These are phyloP conservation scores for Zasmidium cellare DNA, from an alignment of 2,329 filamentous ascomycete genomes.

Conservation along the genomic window DNA sequence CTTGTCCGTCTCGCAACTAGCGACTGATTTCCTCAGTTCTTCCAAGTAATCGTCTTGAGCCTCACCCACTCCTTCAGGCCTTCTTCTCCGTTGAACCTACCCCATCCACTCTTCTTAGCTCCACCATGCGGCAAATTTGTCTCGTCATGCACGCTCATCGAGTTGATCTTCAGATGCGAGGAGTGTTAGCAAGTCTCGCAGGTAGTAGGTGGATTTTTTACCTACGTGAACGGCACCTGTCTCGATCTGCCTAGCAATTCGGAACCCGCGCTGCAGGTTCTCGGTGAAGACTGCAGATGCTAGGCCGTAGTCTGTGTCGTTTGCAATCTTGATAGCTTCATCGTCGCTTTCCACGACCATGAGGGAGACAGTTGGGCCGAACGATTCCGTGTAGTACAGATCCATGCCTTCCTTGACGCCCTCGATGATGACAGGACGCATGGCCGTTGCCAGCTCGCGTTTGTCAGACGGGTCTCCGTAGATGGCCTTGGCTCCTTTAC, in stretches of 20 bases:
- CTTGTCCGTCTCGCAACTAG: no score
- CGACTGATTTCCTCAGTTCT: no score
- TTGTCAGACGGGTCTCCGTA: slow-evolving; percentile 43
- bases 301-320: slow-evolving; percentile 78
- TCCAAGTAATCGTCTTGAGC: slow-evolving; percentile 32
- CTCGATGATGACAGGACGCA: slow-evolving; percentile 67
- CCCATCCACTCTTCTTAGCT: slow-evolving; percentile 48
- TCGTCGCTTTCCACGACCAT: slow-evolving; percentile 66
- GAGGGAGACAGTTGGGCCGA: slow-evolving; percentile 71
- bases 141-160: slow-evolving; percentile 51
- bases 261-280: slow-evolving; percentile 53
- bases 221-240: slow-evolving; percentile 54
- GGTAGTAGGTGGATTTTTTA: no score
- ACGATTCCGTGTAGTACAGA: slow-evolving; percentile 71
- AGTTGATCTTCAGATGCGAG: slow-evolving; percentile 40
- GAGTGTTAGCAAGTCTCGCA: no score
- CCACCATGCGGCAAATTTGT: slow-evolving; percentile 47
- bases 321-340: slow-evolving; percentile 70
- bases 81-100: slow-evolving; percentile 46
- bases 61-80: slow-evolving; percentile 49
- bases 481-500: slow-evolving; percentile 58
- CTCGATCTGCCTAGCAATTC: slow-evolving; percentile 49
- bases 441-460: slow-evolving; percentile 29
- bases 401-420: slow-evolving; percentile 69
- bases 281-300: slow-evolving; percentile 69